Conservation (phyloP, 805 yeast species). For the Ogataea polymorpha region DNA sequence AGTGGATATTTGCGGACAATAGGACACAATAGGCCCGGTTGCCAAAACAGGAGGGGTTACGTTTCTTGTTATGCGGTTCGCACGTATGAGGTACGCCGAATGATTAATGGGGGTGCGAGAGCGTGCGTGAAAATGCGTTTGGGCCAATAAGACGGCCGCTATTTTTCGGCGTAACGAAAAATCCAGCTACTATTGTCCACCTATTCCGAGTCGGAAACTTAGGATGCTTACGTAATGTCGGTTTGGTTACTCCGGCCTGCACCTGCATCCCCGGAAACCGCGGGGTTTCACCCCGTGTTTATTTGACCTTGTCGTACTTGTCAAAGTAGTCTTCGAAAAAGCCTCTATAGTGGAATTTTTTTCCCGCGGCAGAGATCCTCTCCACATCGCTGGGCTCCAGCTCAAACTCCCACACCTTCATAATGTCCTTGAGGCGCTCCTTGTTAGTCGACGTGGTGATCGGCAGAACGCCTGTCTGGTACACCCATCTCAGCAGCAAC, state of each 20-base stretch:
- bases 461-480: constrained; percentile 63
- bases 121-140: background rate
- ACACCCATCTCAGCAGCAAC: constrained; percentile 67
- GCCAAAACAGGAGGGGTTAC: constrained; percentile 2
- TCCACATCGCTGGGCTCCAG: constrained; percentile 50
- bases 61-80: background rate
- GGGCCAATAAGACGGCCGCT: background rate
- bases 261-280: background rate
- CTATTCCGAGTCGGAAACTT: background rate
- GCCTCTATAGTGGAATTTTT: constrained; percentile 23
- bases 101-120: constrained; percentile 1
- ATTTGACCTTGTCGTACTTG: constrained; percentile 11
- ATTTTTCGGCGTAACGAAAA: background rate
- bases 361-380: constrained; percentile 41
- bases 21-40: constrained; percentile 5
- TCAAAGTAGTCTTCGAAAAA: constrained; percentile 21
- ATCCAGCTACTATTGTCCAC: background rate
- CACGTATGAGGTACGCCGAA: background rate
- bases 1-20: constrained; percentile 5
- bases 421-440: constrained; percentile 54
- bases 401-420: constrained; percentile 53
- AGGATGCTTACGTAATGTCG: background rate
- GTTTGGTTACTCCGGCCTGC: background rate
- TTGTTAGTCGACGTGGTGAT: constrained; percentile 66
- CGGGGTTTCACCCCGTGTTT: background rate